A percentile compares a stretch with the other conserved stretches of the same genome.
Conservation (phyloP, 2,329 filamentous ascomycete species). For the Alternaria ethzedia region DNA sequence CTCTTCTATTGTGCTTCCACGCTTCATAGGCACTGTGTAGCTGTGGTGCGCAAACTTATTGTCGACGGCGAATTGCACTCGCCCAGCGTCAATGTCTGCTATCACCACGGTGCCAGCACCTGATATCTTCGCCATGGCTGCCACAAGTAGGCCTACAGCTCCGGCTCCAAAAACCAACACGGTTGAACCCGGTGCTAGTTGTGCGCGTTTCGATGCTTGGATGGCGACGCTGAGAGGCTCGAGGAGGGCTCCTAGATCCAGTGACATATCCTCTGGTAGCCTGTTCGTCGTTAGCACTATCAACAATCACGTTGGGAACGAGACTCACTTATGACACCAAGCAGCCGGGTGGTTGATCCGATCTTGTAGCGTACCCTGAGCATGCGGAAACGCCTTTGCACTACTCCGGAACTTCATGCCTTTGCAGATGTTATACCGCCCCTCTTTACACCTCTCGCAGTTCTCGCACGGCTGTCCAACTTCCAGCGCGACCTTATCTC, state of each 20-base stretch:
- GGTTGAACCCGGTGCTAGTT: constrained; percentile 54
- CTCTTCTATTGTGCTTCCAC: constrained; percentile 61
- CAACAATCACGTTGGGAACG: neutral
- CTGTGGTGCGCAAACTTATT: constrained; percentile 57
- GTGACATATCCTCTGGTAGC: constrained; percentile 59
- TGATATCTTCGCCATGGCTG: constrained; percentile 62
- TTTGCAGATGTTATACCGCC: constrained; percentile 68
- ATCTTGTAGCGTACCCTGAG: constrained; percentile 69
- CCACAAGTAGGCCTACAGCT: constrained; percentile 65
- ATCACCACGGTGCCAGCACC: constrained; percentile 63
- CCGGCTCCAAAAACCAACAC: constrained; percentile 67
- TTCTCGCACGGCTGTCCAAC: constrained; percentile 83
- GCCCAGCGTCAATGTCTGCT: constrained; percentile 65
- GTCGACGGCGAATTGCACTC: constrained; percentile 62
- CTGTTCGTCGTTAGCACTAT: constrained; percentile 23
- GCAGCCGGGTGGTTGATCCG: constrained; percentile 66
- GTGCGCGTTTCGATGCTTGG: constrained; percentile 63
- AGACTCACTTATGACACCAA: constrained; percentile 62
- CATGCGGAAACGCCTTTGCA: constrained; percentile 66
- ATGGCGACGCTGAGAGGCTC: constrained; percentile 67
- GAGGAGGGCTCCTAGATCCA: constrained; percentile 64
- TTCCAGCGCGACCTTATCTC: constrained; percentile 91
- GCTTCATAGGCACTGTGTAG: constrained; percentile 55
- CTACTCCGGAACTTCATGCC: constrained; percentile 64
- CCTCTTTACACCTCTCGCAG: constrained; percentile 62